Base-by-base conservation (phyloP, 2,329 filamentous ascomycete species). In the Colletotrichum gigasporum region DNA sequence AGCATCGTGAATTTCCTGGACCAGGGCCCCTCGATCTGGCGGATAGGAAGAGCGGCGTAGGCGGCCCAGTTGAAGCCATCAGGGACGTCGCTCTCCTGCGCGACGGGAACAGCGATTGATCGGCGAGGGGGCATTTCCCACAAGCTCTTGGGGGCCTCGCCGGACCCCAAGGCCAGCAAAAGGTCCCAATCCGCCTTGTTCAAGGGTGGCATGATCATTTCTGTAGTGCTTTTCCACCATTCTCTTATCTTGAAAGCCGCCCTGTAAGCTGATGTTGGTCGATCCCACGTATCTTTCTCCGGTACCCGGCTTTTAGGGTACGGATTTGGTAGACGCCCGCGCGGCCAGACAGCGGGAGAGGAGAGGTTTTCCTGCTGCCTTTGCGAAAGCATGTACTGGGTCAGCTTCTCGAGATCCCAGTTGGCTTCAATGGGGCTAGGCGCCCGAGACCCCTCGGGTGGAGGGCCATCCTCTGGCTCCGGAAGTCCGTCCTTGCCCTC, bases 191-290 rank as follows among this genome's bases (percentile, higher is more conserved):
- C 85, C 16, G 77, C 75, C 26, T 72, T 75, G 6, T 80, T 79
- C 14, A 90, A 62, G 0, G 88, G 88, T n/a, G 86, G 84, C 69
- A 86, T 75, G 6, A 87, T 66, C 63, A 82, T 84, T 11, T 79
- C 72, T 1, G 82, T 74, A 14, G 78, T 70, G 4, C 60, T 60
- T 35, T 74, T 79, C 83, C 85, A 90, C 76, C 82, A 84, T 20
- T 74, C 77, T 26, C 77, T 80, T 47, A 76, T 69, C 63, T 83
- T 83, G 9, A 78, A 78, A n/a, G 78, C 75, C 7, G 74, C 69
- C 1, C 82, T 69, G 42, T 73, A 80, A 5, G 75, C 68, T 3
- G 77, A 63, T 2, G 82, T 73, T 0, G 80, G 80, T 2, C 79
- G 78, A 2, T 83, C 85, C 82, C 85, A 90, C 5, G 79, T 76